phyloP scores from a whole-genome alignment of 164 flowering plant genomes.

The Stephania cephalantha region DNA sequence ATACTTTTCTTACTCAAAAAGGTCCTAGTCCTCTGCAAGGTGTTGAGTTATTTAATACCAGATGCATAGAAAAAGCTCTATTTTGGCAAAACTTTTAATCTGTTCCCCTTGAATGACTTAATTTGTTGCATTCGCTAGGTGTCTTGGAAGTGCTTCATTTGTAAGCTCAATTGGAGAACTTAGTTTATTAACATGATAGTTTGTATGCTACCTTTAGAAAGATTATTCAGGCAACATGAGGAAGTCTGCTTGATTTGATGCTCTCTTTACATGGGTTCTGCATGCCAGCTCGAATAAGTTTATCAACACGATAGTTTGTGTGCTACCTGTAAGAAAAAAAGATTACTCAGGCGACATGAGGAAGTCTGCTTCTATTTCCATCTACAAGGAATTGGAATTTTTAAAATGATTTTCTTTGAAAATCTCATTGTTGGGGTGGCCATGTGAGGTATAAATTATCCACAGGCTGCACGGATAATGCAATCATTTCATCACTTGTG shows the following conservation, averaged over 20 bases:
- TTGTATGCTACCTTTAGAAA: too few relatives aligned
- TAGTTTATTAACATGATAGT: too few relatives aligned
- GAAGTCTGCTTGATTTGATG: background rate
- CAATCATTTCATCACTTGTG: too few relatives aligned
- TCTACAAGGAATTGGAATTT: background rate
- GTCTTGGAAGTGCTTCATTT: background rate
- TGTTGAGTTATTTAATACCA: too few relatives aligned
- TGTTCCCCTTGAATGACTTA: background rate
- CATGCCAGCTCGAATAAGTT: background rate
- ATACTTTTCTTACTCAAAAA: background rate
- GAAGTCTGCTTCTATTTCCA: background rate
- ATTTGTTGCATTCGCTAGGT: background rate
- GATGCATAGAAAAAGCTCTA: too few relatives aligned
- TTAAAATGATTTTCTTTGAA: background rate
- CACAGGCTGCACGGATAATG: too few relatives aligned
- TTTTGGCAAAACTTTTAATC: background rate
- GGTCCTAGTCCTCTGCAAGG: background rate
- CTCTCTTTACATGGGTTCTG: background rate
- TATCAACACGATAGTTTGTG: background rate
- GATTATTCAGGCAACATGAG: too few relatives aligned
- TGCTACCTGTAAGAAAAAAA: background rate
- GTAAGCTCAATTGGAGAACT: background rate
- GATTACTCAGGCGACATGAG: background rate
- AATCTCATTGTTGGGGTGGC: background rate
- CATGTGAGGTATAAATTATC: background rate